Evolutionary conservation across 192 early-diverging fungal genomes (phyloP).

Genomic region (Tieghemiomyces parasiticus): DNA sequence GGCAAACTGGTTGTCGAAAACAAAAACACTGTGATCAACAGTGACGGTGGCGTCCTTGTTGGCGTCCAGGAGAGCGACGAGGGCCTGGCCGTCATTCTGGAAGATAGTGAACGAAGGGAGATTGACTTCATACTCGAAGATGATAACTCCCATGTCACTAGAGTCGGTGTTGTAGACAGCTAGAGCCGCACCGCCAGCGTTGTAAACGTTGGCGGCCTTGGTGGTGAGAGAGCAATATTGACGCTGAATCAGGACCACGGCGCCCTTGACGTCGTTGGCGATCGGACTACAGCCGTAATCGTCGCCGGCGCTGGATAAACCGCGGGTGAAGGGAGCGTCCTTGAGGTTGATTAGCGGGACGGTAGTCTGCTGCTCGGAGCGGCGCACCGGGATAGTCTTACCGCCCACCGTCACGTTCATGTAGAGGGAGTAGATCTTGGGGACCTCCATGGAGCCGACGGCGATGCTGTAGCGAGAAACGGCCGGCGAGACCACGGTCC

Average conservation of each 20-base stretch:
- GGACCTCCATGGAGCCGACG: slow-evolving; percentile 33
- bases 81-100: slow-evolving; percentile 19
- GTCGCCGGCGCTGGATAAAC: no score
- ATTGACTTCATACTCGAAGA: slow-evolving; percentile 8
- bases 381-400: neutral
- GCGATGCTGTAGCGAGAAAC: slow-evolving; percentile 33
- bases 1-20: neutral
- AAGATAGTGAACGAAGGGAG: slow-evolving; percentile 27
- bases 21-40: neutral
- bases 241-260: slow-evolving; percentile 25
- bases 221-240: slow-evolving; percentile 26
- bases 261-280: slow-evolving; percentile 16
- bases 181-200: slow-evolving; percentile 33
- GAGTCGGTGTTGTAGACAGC: slow-evolving; percentile 29
- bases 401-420: slow-evolving; percentile 26
- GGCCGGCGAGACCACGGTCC: slow-evolving; percentile 31
- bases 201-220: slow-evolving; percentile 27
- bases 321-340: neutral
- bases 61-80: slow-evolving; percentile 15
- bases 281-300: neutral
- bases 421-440: slow-evolving; percentile 16
- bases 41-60: neutral
- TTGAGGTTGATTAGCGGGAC: neutral
- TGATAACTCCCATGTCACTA: slow-evolving; percentile 18
- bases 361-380: neutral